phyloP scores from a whole-genome alignment of 306 rosid genomes.

The Senna tora region DNA sequence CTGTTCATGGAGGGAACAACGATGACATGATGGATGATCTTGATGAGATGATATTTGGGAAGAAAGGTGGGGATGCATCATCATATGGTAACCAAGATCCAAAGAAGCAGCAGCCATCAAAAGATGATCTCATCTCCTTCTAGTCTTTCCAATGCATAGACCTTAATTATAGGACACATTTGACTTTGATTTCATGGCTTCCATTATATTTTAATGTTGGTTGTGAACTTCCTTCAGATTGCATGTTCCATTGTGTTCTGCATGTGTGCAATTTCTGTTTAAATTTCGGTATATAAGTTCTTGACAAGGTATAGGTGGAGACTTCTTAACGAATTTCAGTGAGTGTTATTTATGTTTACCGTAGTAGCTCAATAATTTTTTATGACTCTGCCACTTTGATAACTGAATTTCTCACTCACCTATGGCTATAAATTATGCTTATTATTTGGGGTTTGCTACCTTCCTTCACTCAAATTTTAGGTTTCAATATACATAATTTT shows the following conservation, averaged over 20 bases:
- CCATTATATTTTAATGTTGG: constrained; percentile 46
- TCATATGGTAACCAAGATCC: constrained; percentile 58
- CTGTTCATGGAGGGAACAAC: constrained; percentile 54
- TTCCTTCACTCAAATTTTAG: too few species aligned
- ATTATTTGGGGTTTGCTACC: too few species aligned
- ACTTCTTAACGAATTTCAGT: constrained; percentile 24
- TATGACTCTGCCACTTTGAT: not conserved
- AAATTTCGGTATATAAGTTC: constrained; percentile 41
- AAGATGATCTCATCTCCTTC: constrained; percentile 87
- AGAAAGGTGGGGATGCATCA: constrained; percentile 60
- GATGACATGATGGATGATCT: constrained; percentile 99
- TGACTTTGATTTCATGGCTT: constrained; percentile 25
- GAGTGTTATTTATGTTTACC: constrained; percentile 29
- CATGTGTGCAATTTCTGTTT: constrained; percentile 38
- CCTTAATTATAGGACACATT: constrained; percentile 20
- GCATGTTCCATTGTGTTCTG: constrained; percentile 37
- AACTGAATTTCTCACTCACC: not conserved
- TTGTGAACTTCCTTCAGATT: constrained; percentile 40
- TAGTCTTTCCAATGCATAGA: constrained; percentile 42
- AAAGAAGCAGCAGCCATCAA: constrained; percentile 70
- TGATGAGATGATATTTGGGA: constrained; percentile 98
- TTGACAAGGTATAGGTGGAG: constrained; percentile 43
- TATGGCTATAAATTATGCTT: too few species aligned
- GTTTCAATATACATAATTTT: too few species aligned
- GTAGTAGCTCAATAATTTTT: not conserved